Evolutionary conservation across 164 flowering plant genomes (phyloP).

Genomic region (Kingdonia uniflora): DNA sequence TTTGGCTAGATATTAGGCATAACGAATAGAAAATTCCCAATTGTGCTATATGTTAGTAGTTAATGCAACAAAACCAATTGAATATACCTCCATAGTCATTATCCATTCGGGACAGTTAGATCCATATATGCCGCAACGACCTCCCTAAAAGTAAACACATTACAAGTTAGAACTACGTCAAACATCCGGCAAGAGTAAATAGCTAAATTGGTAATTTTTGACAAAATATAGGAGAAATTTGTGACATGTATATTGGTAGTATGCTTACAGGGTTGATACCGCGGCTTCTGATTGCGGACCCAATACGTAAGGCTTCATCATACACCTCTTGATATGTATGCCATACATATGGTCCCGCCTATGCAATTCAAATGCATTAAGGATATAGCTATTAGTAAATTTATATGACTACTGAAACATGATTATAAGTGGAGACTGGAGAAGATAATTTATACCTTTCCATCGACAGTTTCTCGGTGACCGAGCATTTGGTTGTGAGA

Average conservation of each 20-base stretch:
- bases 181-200: too few relatives aligned
- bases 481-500: constrained; percentile 66
- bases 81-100: constrained; percentile 73
- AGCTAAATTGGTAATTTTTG: too few relatives aligned
- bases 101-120: constrained; percentile 92
- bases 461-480: constrained; percentile 44
- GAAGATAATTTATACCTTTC: constrained; percentile 37
- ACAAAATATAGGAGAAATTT: too few relatives aligned
- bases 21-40: too few relatives aligned
- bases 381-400: too few relatives aligned
- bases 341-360: constrained; percentile 81
- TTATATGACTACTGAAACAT: too few relatives aligned
- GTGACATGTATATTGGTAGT: too few relatives aligned
- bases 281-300: constrained; percentile 66
- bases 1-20: too few relatives aligned
- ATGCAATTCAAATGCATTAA: constrained; percentile 6
- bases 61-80: too few relatives aligned
- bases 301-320: constrained; percentile 45
- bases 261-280: constrained; percentile 75
- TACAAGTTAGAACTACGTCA: background rate
- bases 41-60: too few relatives aligned
- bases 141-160: constrained; percentile 39
- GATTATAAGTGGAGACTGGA: too few relatives aligned
- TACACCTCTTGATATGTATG: constrained; percentile 65
- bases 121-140: constrained; percentile 84